Percentiles rank a stretch among this genome's conserved stretches.
These are phyloP conservation scores for Aspergillus tubingensis DNA, from an alignment of 2,329 filamentous ascomycete genomes.

Conservation along the genomic window DNA sequence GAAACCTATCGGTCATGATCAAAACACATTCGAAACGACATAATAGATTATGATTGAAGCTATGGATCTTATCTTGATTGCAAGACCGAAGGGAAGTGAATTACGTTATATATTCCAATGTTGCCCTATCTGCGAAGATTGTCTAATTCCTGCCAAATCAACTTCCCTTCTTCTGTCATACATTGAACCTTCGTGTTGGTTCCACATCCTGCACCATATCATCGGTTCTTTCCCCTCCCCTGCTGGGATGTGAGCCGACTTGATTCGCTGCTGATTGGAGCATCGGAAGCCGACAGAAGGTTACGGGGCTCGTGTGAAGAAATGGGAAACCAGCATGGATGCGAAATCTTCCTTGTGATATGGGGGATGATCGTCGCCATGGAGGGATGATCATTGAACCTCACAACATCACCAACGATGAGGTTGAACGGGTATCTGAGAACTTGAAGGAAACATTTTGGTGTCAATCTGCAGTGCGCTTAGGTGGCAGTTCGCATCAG, in stretches of 20 bases:
- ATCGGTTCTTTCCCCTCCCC: conserved; percentile 23
- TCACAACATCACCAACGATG: no score
- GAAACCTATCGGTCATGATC: no score
- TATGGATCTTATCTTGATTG: conserved; percentile 23
- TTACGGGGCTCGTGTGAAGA: conserved; percentile 19
- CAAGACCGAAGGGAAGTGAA: conserved; percentile 30
- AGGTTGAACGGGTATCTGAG: no score
- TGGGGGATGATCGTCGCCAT: background rate
- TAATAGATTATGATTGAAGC: no score
- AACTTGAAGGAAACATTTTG: no score
- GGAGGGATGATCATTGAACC: background rate
- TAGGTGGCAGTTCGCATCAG: no score
- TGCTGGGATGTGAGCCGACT: conserved; percentile 15
- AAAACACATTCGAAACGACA: no score
- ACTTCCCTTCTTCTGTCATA: conserved; percentile 24
- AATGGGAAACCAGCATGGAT: conserved; percentile 1
- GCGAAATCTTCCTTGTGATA: background rate
- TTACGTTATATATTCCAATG: background rate
- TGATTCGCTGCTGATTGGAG: conserved; percentile 25
- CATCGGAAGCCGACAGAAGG: conserved; percentile 16
- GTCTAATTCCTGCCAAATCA: conserved; percentile 12
- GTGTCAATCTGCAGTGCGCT: no score
- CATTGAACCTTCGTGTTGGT: conserved; percentile 22
- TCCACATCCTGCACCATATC: conserved; percentile 26
- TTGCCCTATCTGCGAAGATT: conserved; percentile 29